A percentile compares a stretch with the other conserved stretches of the same genome.
These are phyloP conservation scores for Linanthus parryae DNA, from an alignment of 148 eudicot species.

Conservation along the genomic window DNA sequence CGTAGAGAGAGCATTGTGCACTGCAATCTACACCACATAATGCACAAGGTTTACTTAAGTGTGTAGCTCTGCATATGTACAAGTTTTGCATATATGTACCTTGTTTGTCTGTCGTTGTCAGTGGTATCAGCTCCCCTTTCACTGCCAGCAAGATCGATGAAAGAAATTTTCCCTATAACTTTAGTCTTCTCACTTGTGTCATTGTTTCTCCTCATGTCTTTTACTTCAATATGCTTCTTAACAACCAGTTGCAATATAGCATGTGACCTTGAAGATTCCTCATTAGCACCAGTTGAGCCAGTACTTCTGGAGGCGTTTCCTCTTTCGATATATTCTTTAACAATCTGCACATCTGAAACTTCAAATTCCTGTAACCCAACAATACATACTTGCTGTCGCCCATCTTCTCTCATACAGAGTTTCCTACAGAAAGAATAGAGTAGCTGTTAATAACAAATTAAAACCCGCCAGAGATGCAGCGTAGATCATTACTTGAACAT, in stretches of 20 bases:
- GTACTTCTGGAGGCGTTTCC: constrained; percentile 91
- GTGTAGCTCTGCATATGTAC: too few species aligned
- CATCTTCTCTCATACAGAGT: constrained; percentile 97
- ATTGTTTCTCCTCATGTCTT: constrained; percentile 61
- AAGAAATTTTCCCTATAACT: constrained; percentile 93
- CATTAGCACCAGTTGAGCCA: constrained; percentile 98
- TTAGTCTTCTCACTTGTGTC: constrained; percentile 76
- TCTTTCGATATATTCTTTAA: constrained; percentile 90
- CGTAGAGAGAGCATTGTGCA: too few species aligned
- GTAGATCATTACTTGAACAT: too few species aligned
- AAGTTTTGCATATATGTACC: too few species aligned
- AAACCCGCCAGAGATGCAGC: background rate
- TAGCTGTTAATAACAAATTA: background rate
- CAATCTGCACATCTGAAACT: constrained; percentile 95
- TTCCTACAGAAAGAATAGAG: constrained; percentile 42
- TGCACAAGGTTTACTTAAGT: too few species aligned
- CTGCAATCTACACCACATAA: too few species aligned
- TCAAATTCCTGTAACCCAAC: constrained; percentile 99
- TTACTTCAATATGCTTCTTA: constrained; percentile 78
- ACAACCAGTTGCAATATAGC: constrained; percentile 95
- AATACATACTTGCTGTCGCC: constrained; percentile 96
- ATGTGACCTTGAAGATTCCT: constrained; percentile 98
- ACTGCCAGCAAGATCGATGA: constrained; percentile 98
- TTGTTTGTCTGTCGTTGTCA: constrained; percentile 94
- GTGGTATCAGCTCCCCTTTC: constrained; percentile 99